Conservation (phyloP, 73 alveolate genomes). For the Tetrahymena malaccensis region DNA sequence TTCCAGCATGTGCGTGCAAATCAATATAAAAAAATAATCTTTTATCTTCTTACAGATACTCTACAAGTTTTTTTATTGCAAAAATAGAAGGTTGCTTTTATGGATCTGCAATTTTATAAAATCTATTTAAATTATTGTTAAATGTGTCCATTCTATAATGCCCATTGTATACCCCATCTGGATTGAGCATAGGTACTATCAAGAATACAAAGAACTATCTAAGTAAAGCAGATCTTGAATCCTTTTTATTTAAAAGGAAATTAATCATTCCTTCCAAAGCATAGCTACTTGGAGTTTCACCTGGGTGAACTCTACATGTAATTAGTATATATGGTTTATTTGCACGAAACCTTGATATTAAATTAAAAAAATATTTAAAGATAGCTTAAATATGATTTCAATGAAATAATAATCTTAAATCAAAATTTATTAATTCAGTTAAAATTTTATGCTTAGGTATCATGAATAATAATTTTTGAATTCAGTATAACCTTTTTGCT, state of each 20-base stretch:
- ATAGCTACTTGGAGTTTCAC: slow-evolving; percentile 15
- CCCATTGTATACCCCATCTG: slow-evolving; percentile 62
- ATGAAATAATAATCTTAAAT: too few species aligned
- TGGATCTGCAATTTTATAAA: slow-evolving; percentile 40
- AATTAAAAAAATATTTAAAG: too few species aligned
- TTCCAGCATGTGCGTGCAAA: slow-evolving; percentile 70
- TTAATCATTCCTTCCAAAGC: slow-evolving; percentile 16
- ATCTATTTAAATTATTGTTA: slow-evolving; percentile 46
- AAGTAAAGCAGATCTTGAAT: slow-evolving; percentile 15
- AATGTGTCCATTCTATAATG: slow-evolving; percentile 47
- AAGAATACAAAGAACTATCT: slow-evolving; percentile 51
- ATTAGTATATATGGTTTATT: slow-evolving; percentile 24
- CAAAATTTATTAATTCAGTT: too few species aligned
- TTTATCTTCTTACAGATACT: slow-evolving; percentile 32
- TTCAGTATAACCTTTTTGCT: slow-evolving; percentile 13
- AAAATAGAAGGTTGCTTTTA: slow-evolving; percentile 53
- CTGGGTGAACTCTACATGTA: slow-evolving; percentile 38
- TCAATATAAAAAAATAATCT: slow-evolving; percentile 46
- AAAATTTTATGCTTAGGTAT: too few species aligned
- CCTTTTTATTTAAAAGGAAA: slow-evolving; percentile 6
- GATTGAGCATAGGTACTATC: slow-evolving; percentile 49
- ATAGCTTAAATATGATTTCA: too few species aligned
- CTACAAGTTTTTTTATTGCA: slow-evolving; percentile 45
- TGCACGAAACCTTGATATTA: slow-evolving; percentile 1
- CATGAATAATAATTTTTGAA: slow-evolving; percentile 12